Conservation (phyloP, 495 filamentous ascomycete species). For the Aspergillus biplanus region DNA sequence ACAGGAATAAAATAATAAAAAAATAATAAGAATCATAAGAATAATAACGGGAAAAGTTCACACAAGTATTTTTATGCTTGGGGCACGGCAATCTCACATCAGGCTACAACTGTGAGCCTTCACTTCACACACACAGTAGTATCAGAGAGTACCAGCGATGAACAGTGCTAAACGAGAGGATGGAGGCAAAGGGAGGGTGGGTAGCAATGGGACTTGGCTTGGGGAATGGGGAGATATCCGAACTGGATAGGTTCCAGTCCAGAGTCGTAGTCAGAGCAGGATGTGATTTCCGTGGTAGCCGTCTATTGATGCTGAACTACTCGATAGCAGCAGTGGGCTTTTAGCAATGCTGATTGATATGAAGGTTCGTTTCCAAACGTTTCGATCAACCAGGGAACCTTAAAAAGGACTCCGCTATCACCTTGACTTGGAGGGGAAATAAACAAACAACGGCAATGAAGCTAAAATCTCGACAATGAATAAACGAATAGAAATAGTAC, state of each 20-base stretch:
- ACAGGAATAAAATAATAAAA: conserved; percentile 23
- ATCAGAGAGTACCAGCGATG: conserved; percentile 16
- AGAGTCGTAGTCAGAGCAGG: neutral
- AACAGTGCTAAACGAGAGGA: conserved; percentile 12
- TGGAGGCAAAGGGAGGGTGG: conserved; percentile 11
- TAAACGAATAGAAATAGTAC: conserved; percentile 1
- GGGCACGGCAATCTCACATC: conserved; percentile 24
- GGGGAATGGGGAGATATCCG: conserved; percentile 5
- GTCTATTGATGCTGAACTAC: conserved; percentile 12
- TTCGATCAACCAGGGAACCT: conserved; percentile 17
- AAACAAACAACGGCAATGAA: conserved; percentile 8
- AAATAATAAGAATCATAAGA: conserved; percentile 21
- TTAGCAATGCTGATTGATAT: conserved; percentile 14
- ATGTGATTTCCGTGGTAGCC: conserved; percentile 4
- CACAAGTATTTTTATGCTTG: conserved; percentile 18
- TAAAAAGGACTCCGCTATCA: conserved; percentile 12
- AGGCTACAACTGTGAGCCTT: conserved; percentile 19
- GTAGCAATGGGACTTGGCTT: conserved; percentile 13
- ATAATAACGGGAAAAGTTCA: conserved; percentile 20
- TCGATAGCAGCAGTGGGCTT: conserved; percentile 8
- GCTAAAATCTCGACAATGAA: conserved; percentile 7
- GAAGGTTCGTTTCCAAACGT: conserved; percentile 18
- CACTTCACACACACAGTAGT: conserved; percentile 8
- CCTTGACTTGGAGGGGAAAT: conserved; percentile 3
- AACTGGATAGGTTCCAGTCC: conserved; percentile 5